A percentile compares a stretch with the other conserved stretches of the same genome.
phyloP scores from a whole-genome alignment of 2,329 filamentous ascomycete species.

The Annulohypoxylon truncatum region DNA sequence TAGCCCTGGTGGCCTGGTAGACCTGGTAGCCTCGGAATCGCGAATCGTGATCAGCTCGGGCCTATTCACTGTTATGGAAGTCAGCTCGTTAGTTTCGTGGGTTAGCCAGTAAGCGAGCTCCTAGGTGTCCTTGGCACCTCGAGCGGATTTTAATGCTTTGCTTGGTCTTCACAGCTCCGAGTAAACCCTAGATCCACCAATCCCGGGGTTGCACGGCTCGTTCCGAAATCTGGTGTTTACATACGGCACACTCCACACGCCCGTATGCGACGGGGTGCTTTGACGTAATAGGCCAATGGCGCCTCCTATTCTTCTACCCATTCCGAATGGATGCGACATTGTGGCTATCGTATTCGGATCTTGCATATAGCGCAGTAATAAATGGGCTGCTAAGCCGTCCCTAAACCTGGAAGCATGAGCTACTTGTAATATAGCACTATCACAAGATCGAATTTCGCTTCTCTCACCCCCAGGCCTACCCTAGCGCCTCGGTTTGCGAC shows the following conservation, averaged over 20 bases:
- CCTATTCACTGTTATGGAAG: slow-evolving; percentile 23
- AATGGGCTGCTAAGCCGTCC: slow-evolving; percentile 3
- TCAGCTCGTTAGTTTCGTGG: slow-evolving; percentile 28
- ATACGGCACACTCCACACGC: not conserved
- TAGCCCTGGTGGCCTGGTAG: not conserved
- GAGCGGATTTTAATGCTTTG: slow-evolving; percentile 5
- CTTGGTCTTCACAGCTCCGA: slow-evolving; percentile 7
- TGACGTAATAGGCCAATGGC: not conserved
- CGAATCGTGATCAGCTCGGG: slow-evolving; percentile 23
- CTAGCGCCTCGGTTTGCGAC: slow-evolving; percentile 13
- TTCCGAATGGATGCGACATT: slow-evolving; percentile 4
- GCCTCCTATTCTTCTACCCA: not conserved
- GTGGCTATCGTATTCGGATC: slow-evolving; percentile 35
- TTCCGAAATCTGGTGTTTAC: slow-evolving; percentile 17
- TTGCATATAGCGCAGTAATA: not conserved
- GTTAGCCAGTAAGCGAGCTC: slow-evolving; percentile 4
- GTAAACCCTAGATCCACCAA: slow-evolving; percentile 7
- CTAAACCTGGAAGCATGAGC: slow-evolving; percentile 3
- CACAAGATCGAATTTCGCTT: slow-evolving; percentile 24
- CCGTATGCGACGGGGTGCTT: not conserved
- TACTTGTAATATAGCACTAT: slow-evolving; percentile 11
- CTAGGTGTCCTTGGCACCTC: not conserved
- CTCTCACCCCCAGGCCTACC: not conserved
- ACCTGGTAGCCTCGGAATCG: not conserved
- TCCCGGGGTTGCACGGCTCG: slow-evolving; percentile 13